phyloP scores from a whole-genome alignment of 305 asterid species.

The Withania somnifera region DNA sequence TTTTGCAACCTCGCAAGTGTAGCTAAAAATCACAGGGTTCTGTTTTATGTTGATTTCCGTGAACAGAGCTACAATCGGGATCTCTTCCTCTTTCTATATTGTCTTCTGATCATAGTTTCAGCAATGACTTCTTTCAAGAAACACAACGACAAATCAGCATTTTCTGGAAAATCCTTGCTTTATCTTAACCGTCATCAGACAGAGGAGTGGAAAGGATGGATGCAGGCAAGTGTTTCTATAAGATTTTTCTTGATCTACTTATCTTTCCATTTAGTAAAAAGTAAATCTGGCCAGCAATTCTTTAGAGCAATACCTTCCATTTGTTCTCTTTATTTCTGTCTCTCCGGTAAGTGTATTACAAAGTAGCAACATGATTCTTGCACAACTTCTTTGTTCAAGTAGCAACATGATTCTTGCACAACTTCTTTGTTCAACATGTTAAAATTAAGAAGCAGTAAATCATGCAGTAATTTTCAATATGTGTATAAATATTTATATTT shows the following conservation, averaged over 20 bases:
- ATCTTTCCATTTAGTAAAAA: not conserved
- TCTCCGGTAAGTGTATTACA: not conserved
- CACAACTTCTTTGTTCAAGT: not conserved
- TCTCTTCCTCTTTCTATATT: conserved; percentile 66
- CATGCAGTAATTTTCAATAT: not conserved
- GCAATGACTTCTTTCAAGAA: conserved; percentile 85
- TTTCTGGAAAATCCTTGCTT: conserved; percentile 74
- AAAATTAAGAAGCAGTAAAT: not conserved
- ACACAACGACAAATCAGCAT: conserved; percentile 76
- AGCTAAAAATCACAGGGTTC: not conserved
- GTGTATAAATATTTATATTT: not conserved
- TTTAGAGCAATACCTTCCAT: not conserved
- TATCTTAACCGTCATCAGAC: conserved; percentile 95
- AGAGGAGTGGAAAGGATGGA: conserved; percentile 98
- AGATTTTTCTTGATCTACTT: not conserved
- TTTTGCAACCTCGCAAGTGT: not conserved
- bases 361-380: not conserved
- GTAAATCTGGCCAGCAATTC: not conserved
- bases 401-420: not conserved
- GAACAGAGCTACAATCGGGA: conserved; percentile 91
- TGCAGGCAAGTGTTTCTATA: conserved; percentile 60
- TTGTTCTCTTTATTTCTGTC: not conserved
- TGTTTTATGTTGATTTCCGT: conserved; percentile 16
- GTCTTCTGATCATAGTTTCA: conserved; percentile 75
- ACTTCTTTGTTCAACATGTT: not conserved